phyloP scores from a whole-genome alignment of 495 filamentous ascomycete species.

The Annulohypoxylon maeteangense region DNA sequence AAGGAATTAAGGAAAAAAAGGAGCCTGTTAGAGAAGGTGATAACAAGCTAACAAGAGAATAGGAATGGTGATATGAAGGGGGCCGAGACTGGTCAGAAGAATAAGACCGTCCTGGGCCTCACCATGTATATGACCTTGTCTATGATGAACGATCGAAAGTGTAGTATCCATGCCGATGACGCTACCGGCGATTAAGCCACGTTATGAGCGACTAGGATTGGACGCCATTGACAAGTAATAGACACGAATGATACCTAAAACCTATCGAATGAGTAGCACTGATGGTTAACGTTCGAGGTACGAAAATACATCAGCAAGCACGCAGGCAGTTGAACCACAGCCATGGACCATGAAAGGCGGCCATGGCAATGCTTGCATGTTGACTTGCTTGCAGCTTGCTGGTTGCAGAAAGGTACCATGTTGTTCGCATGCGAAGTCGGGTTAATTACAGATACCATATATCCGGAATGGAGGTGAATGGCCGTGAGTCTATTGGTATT shows the following conservation, averaged over 20 bases:
- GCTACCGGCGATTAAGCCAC: conserved; percentile 32
- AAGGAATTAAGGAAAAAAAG: conserved; percentile 28
- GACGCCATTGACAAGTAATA: conserved; percentile 25
- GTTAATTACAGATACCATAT: conserved; percentile 16
- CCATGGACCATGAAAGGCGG: conserved; percentile 13
- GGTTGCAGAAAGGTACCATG: conserved; percentile 7
- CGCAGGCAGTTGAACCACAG: conserved; percentile 8
- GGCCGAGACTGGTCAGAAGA: conserved; percentile 29
- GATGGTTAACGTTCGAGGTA: conserved; percentile 20
- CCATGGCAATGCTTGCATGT: conserved; percentile 27
- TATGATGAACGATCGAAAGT: conserved; percentile 11
- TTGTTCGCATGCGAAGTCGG: conserved; percentile 23
- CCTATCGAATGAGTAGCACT: conserved; percentile 22
- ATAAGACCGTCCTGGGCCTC: conserved; percentile 28
- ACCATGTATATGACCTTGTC: conserved; percentile 22
- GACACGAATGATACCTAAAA: conserved; percentile 13
- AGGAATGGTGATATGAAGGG: conserved; percentile 7
- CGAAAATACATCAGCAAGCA: background rate
- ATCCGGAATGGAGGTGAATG: background rate
- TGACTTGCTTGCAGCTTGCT: conserved; percentile 9
- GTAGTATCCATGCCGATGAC: conserved; percentile 30
- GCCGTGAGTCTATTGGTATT: background rate
- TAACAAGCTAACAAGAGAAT: conserved; percentile 8
- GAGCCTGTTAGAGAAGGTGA: conserved; percentile 37
- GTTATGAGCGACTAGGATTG: conserved; percentile 18